Evolutionary conservation across 306 rosid genomes (phyloP).

Genomic region (Oemleria cerasiformis): DNA sequence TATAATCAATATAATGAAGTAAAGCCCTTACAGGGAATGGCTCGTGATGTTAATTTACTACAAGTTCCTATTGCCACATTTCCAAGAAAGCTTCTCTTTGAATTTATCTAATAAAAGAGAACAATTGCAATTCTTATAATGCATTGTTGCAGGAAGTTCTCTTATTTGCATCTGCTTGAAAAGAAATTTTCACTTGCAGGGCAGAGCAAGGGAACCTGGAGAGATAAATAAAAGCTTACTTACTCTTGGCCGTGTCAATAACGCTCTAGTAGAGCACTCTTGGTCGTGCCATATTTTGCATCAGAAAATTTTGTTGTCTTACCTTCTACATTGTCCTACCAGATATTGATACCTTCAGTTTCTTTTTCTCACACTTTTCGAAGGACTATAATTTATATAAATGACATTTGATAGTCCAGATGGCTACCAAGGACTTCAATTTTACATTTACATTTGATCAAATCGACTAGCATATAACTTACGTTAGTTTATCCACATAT

Average conservation of each 20-base stretch:
- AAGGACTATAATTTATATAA: not conserved
- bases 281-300: slow-evolving; percentile 49
- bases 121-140: not conserved
- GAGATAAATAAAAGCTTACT: slow-evolving; percentile 98
- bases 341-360: not conserved
- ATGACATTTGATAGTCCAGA: not conserved
- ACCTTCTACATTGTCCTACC: not conserved
- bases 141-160: slow-evolving; percentile 5
- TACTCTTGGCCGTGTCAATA: slow-evolving; percentile 95
- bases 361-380: not conserved
- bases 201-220: slow-evolving; percentile 99
- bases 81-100: not conserved
- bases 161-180: slow-evolving; percentile 21
- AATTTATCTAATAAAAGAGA: not conserved
- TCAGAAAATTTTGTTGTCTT: not conserved
- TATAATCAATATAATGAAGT: not conserved
- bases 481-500: not conserved
- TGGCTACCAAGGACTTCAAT: not conserved
- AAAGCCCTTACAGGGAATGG: not conserved
- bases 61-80: not conserved
- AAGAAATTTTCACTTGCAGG: slow-evolving; percentile 57
- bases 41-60: slow-evolving; percentile 13
- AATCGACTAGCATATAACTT: not conserved
- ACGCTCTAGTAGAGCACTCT: slow-evolving; percentile 97
- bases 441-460: not conserved